A percentile compares a stretch with the other conserved stretches of the same genome.
Evolutionary conservation across 805 yeast species (phyloP).

Genomic region (Scheffersomyces stipitis): DNA sequence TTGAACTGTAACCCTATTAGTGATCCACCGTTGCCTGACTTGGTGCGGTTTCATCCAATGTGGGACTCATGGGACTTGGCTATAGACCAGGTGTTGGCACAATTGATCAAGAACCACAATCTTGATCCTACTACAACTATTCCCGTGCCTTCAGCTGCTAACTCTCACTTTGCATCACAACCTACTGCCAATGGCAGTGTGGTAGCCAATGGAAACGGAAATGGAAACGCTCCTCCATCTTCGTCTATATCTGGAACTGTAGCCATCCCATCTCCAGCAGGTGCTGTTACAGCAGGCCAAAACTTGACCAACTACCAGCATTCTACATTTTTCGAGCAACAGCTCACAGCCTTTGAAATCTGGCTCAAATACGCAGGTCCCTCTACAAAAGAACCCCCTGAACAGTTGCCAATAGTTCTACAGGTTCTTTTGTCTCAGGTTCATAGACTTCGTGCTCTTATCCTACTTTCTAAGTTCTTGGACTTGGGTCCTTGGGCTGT

Average conservation of each 20-base stretch:
- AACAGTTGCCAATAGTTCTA: constrained; percentile 88
- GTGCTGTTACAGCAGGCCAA: constrained; percentile 10
- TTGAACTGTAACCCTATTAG: constrained; percentile 93
- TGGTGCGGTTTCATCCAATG: constrained; percentile 78
- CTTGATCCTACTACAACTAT: constrained; percentile 16
- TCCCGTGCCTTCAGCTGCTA: too few species aligned
- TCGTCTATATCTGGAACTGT: constrained; percentile 3
- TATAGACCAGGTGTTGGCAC: constrained; percentile 86
- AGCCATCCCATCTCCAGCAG: constrained; percentile 5
- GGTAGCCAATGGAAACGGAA: background rate
- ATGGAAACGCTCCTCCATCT: constrained; percentile 2
- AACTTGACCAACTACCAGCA: constrained; percentile 65
- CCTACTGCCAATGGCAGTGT: background rate
- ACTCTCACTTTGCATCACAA: too few species aligned
- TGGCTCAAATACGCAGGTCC: constrained; percentile 90
- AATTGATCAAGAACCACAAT: constrained; percentile 49
- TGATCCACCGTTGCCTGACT: constrained; percentile 88
- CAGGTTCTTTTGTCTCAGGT: constrained; percentile 93
- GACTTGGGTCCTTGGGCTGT: constrained; percentile 99
- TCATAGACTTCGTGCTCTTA: constrained; percentile 86
- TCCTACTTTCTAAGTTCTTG: constrained; percentile 76
- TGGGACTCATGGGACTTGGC: constrained; percentile 99
- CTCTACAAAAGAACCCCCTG: constrained; percentile 83
- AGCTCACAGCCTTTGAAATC: constrained; percentile 90
- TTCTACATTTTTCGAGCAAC: constrained; percentile 94